Conservation (phyloP, 495 filamentous ascomycete genomes). For the Articulospora tetracladia region DNA sequence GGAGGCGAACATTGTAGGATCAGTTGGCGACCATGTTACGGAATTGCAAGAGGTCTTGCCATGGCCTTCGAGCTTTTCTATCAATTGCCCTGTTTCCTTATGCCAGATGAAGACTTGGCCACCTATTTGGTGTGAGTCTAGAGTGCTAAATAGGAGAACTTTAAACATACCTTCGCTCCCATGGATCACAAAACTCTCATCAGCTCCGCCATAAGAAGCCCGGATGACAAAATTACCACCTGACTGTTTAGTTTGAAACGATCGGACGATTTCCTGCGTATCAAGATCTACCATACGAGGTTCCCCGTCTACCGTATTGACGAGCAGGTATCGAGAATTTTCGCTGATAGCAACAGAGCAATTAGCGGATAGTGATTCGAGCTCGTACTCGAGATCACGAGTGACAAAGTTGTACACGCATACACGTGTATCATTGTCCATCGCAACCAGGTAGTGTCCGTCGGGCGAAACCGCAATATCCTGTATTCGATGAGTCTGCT, state of each 20-base stretch:
- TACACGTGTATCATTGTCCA: slow-evolving; percentile 64
- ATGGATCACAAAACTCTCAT: slow-evolving; percentile 84
- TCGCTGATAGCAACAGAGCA: slow-evolving; percentile 78
- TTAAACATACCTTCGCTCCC: slow-evolving; percentile 77
- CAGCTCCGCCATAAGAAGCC: slow-evolving; percentile 80
- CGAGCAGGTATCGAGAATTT: slow-evolving; percentile 75
- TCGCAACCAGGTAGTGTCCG: slow-evolving; percentile 71
- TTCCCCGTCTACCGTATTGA: slow-evolving; percentile 72
- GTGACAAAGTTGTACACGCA: slow-evolving; percentile 80
- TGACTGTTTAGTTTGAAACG: slow-evolving; percentile 63
- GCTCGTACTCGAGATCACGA: slow-evolving; percentile 68
- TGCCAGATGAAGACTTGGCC: slow-evolving; percentile 86
- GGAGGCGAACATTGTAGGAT: slow-evolving; percentile 84
- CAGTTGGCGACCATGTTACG: slow-evolving; percentile 83
- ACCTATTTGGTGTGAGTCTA: slow-evolving; percentile 44
- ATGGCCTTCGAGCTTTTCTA: slow-evolving; percentile 77
- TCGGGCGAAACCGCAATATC: slow-evolving; percentile 80
- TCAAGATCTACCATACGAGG: slow-evolving; percentile 75
- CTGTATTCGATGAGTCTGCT: slow-evolving; percentile 69
- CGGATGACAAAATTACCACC: slow-evolving; percentile 74
- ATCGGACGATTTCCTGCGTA: slow-evolving; percentile 64
- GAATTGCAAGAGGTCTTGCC: slow-evolving; percentile 74
- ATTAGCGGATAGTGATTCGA: slow-evolving; percentile 59
- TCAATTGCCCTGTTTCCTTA: slow-evolving; percentile 68
- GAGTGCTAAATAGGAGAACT: background rate